phyloP scores from a whole-genome alignment of 805 yeast species.

The Starmerella vaccinii region DNA sequence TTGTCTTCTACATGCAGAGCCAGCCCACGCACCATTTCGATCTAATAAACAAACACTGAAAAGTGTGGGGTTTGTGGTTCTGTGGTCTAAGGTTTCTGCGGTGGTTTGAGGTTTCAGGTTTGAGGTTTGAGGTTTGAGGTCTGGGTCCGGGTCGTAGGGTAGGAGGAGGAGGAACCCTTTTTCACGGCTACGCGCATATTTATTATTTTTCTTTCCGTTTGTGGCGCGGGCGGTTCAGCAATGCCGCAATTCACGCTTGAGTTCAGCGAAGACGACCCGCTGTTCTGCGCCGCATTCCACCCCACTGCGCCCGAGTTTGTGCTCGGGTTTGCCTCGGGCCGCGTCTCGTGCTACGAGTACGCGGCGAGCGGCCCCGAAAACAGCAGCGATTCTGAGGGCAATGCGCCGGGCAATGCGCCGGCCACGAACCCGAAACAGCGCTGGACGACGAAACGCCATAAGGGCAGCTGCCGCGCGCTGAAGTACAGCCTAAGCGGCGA shows the following conservation, averaged over 20 bases:
- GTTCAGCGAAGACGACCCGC: constrained; percentile 30
- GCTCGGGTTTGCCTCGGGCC: constrained; percentile 76
- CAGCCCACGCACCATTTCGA: neutral
- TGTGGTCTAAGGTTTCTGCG: too few relatives aligned
- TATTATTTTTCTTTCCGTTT: too few relatives aligned
- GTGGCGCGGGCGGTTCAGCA: too few relatives aligned
- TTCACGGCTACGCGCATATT: too few relatives aligned
- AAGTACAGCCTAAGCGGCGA: constrained; percentile 43
- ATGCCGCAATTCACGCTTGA: constrained; percentile 23
- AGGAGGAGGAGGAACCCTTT: too few relatives aligned
- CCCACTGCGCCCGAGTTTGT: constrained; percentile 57
- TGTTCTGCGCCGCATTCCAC: constrained; percentile 71
- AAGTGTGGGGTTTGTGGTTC: too few relatives aligned
- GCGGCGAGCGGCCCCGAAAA: constrained; percentile 35
- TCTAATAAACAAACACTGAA: too few relatives aligned
- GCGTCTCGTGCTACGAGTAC: constrained; percentile 52
- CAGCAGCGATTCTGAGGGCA: too few relatives aligned
- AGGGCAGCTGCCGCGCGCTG: constrained; percentile 71
- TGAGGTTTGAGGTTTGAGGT: too few relatives aligned
- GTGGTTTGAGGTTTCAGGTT: too few relatives aligned
- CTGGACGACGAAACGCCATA: constrained; percentile 89
- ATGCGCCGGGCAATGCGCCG: too few relatives aligned
- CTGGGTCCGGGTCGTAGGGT: too few relatives aligned
- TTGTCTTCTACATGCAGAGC: neutral
- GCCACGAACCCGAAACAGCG: constrained; percentile 26